Base-by-base conservation (phyloP, 1,284 basidiomycete genomes). In the Schizopora paradoxa region DNA sequence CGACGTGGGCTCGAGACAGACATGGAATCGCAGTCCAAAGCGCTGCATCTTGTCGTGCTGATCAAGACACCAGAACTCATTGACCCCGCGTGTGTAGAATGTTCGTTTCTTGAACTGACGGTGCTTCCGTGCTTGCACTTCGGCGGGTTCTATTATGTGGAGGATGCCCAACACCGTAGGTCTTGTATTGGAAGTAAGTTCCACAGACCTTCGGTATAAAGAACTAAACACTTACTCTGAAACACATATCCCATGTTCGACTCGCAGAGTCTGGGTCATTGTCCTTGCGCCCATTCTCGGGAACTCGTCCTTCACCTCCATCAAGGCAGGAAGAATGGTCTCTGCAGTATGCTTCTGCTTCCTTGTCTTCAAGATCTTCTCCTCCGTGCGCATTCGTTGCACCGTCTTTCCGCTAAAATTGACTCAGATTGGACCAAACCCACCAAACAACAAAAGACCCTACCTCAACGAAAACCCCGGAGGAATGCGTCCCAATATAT, bases 41-140 rank as follows among this genome's bases (percentile, higher is more conserved):
- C 41, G 31, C 26, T 37, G 25, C 44, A 41, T 50, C 41, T 54
- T 53, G 27, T 54, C 48, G 35, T 54, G 51, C 37, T 54, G 53
- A 39, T 54, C 53, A 5, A 53, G 16, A 5, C 44, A 29, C 51
- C 51, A 53, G 13, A 41, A 14, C 23, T 52, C 52, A 29, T 54
- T 46, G 10, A 48, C 32, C 3, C 53, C 51, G 4, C 51, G 32
- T 11, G 40, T 28, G 13, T 21, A 33, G 31, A 47, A 51, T 6
- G 18, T 11, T 14, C 38, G 34, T 2, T 44, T 23, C 11, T 44
- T 35, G n/a, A 51, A 45, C 6, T 33, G 11, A 8, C 26, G 18
- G 19, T 14, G 22, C 45, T 48, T 43, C n/a, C 51, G 40, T 18
- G 25, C 13, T 16, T 21, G 14, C 8, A 42, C 22, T 21, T n/a